A percentile compares a stretch with the other conserved stretches of the same genome.
Conservation (phyloP, 2,329 filamentous ascomycete species). For the Paracorniculantispora psalliotae region DNA sequence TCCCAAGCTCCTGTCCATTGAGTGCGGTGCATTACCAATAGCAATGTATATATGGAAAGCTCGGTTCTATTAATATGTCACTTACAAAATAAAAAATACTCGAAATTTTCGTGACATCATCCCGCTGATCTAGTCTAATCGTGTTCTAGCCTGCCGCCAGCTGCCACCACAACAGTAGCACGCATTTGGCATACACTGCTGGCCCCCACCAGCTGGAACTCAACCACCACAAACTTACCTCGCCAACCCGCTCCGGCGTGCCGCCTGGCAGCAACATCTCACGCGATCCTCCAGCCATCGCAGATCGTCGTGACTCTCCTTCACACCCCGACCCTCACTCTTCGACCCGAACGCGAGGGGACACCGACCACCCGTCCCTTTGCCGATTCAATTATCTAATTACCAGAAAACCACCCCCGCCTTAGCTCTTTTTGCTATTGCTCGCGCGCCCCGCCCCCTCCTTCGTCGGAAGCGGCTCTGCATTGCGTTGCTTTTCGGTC, state of each 20-base stretch:
- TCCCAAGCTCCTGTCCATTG: too few species aligned
- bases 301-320: background rate
- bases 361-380: background rate
- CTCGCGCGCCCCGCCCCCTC: background rate
- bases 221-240: background rate
- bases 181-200: background rate
- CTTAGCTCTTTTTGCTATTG: too few species aligned
- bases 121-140: background rate
- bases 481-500: background rate
- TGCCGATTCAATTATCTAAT: background rate
- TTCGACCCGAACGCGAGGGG: background rate
- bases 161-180: background rate
- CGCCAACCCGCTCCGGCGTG: background rate
- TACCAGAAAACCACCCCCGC: constrained; percentile 1
- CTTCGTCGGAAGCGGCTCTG: background rate
- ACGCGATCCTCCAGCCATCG: constrained; percentile 4
- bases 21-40: too few species aligned
- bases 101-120: too few species aligned
- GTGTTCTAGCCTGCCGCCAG: background rate
- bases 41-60: too few species aligned
- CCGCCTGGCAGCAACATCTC: constrained; percentile 2
- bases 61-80: too few species aligned
- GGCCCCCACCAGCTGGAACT: background rate
- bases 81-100: background rate
- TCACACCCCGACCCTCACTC: background rate